These are phyloP conservation scores for Mycena albidolilacea DNA, from an alignment of 768 basidiomycete species.

Conservation along the genomic window DNA sequence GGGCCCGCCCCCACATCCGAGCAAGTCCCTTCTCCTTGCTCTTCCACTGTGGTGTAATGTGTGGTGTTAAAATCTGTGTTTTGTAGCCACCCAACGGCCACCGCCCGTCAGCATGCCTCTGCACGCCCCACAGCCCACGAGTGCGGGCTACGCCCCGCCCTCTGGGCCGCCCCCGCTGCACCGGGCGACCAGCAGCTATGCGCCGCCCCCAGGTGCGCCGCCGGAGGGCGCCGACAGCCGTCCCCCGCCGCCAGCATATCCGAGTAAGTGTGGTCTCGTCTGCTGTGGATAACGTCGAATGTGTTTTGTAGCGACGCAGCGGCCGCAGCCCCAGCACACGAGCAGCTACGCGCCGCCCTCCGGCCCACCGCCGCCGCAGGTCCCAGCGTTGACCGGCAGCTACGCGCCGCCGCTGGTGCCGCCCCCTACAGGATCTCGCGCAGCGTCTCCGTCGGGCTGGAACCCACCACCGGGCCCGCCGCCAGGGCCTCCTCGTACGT, in stretches of 20 bases:
- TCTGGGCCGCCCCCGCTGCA: neutral
- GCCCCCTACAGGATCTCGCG: neutral
- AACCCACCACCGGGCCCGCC: neutral
- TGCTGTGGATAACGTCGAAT: no score
- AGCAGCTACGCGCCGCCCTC: constrained; percentile 1
- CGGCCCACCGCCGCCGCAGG: neutral
- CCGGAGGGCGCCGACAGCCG: neutral
- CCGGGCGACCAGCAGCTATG: constrained; percentile 8
- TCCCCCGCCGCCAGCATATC: neutral
- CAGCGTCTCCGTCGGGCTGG: constrained; percentile 6
- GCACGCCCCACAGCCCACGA: neutral
- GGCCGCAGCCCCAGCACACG: neutral
- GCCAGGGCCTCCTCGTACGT: neutral
- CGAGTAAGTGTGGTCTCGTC: neutral
- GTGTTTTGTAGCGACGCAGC: no score
- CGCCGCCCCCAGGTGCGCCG: constrained; percentile 24
- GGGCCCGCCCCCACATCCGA: no score
- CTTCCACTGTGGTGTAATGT: no score
- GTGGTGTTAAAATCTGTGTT: no score
- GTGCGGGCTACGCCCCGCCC: neutral
- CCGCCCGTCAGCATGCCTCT: no score
- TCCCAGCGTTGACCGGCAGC: neutral
- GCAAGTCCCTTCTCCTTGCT: neutral
- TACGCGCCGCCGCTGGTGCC: neutral
- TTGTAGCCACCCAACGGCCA: no score